phyloP scores from a whole-genome alignment of 176 grass and related monocot genomes.

The Bromus sterilis region DNA sequence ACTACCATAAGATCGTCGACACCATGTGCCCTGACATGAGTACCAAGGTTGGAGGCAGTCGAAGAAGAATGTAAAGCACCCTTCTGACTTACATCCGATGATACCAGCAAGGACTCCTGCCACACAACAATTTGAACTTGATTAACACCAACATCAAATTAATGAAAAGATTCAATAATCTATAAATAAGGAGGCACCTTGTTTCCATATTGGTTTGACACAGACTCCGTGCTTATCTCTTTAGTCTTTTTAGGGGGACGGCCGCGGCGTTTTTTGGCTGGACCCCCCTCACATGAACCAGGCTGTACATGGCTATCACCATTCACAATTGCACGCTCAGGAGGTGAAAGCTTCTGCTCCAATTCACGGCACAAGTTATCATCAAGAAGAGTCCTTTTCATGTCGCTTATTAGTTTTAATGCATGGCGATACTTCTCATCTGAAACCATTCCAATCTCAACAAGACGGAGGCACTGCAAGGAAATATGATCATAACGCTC shows the following conservation, averaged over 20 bases:
- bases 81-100: slow-evolving; percentile 40
- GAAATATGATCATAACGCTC: slow-evolving; percentile 65
- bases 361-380: slow-evolving; percentile 56
- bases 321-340: slow-evolving; percentile 31
- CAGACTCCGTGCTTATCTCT: slow-evolving; percentile 44
- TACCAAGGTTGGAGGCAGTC: slow-evolving; percentile 58
- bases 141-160: slow-evolving; percentile 9
- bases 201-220: slow-evolving; percentile 36
- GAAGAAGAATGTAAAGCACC: slow-evolving; percentile 54
- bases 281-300: slow-evolving; percentile 44
- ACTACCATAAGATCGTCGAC: slow-evolving; percentile 65
- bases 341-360: slow-evolving; percentile 49
- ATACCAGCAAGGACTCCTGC: slow-evolving; percentile 45
- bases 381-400: slow-evolving; percentile 60
- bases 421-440: slow-evolving; percentile 60
- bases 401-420: slow-evolving; percentile 40
- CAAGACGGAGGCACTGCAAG: slow-evolving; percentile 63
- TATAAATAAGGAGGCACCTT: slow-evolving; percentile 8
- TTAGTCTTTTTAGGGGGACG: slow-evolving; percentile 71
- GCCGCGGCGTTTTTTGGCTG: slow-evolving; percentile 53
- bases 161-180: not conserved
- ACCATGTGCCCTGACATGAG: slow-evolving; percentile 49
- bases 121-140: not conserved
- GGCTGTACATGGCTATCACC: slow-evolving; percentile 42
- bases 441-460: slow-evolving; percentile 54